Evolutionary conservation across 2,329 filamentous ascomycete genomes (phyloP), one percentile per base, ranked within the genome.

Genomic region (Colletotrichum scovillei): DNA sequence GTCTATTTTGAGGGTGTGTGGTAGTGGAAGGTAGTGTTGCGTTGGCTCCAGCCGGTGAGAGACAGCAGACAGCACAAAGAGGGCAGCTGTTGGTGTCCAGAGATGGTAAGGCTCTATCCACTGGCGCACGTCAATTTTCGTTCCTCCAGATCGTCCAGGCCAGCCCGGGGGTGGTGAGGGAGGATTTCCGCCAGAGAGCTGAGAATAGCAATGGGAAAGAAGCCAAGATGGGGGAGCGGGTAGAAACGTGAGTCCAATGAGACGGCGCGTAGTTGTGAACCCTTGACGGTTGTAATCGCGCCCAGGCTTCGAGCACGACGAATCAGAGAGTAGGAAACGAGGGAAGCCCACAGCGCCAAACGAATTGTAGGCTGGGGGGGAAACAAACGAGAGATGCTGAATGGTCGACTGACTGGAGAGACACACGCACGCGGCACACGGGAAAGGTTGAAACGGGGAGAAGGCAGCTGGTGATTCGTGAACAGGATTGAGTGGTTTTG

Each of bases 261-360:
- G 59, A 66, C 24, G 28, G 55, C 62, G 59, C 55, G 46, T 66
- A 32, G 2, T 1, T 2, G 11, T 1, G 46, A 56, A 59, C 70
- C 59, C 70, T 46, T 26, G 49, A 12, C 19, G 0, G 16, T 42
- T 65, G 24, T 19, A 56, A 65, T 73, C 60, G 67, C 59, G 59
- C 30, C 42, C 55, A 62, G 32, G 46, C 30, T 49, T 55, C 28
- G 42, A 30, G 16, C 35, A 1, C 11, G 62, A n/a, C 70, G 60
- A 73, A 73, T 70, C 22, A 6, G 5, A 22, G 8, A 3, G 26
- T 1, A n/a, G 5, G 2, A 4, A 8, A 52, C 42, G 8, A 30
- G 24, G 5, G 35, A 26, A 24, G 32, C 35, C 63, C 32, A 14
- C 67, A 67, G 74, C 74, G 71, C 74, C 71, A 75, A 75, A 75